A percentile compares a stretch with the other conserved stretches of the same genome.
These are phyloP conservation scores for Austropuccinia psidii DNA, from an alignment of 1,284 basidiomycete species.

Conservation along the genomic window DNA sequence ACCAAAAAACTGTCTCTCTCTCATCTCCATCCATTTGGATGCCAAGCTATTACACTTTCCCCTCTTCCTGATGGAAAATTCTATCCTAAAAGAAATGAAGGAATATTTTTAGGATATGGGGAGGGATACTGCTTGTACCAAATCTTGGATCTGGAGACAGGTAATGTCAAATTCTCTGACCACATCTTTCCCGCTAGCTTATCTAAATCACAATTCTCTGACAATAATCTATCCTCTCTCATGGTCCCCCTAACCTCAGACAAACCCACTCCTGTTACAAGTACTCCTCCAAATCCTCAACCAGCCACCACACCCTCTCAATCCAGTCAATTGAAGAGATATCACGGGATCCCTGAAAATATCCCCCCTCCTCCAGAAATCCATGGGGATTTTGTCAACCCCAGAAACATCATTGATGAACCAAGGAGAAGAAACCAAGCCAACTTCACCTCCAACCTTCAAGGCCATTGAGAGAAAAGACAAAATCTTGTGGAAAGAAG, in stretches of 20 bases:
- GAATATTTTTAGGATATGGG: too few relatives aligned
- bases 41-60: not conserved
- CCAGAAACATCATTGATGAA: too few relatives aligned
- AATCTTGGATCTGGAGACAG: not conserved
- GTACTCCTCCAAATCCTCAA: not conserved
- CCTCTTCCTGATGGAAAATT: not conserved
- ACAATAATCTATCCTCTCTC: too few relatives aligned
- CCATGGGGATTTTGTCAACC: too few relatives aligned
- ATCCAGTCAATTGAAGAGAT: not conserved
- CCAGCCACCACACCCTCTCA: not conserved
- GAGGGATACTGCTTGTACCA: too few relatives aligned
- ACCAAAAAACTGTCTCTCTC: not conserved
- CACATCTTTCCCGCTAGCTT: not conserved
- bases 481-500: too few relatives aligned
- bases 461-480: too few relatives aligned
- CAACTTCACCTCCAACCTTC: too few relatives aligned
- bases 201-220: too few relatives aligned
- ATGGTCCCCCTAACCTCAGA: not conserved
- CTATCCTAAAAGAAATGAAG: not conserved
- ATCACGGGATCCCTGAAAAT: not conserved
- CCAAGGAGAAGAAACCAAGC: too few relatives aligned
- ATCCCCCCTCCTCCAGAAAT: not conserved
- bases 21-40: not conserved
- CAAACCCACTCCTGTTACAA: not conserved
- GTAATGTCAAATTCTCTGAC: not conserved